Evolutionary conservation across 2,329 filamentous ascomycete genomes (phyloP), one percentile per base, ranked within the genome.

Genomic region (Arthrobotrys sphaeroides): DNA sequence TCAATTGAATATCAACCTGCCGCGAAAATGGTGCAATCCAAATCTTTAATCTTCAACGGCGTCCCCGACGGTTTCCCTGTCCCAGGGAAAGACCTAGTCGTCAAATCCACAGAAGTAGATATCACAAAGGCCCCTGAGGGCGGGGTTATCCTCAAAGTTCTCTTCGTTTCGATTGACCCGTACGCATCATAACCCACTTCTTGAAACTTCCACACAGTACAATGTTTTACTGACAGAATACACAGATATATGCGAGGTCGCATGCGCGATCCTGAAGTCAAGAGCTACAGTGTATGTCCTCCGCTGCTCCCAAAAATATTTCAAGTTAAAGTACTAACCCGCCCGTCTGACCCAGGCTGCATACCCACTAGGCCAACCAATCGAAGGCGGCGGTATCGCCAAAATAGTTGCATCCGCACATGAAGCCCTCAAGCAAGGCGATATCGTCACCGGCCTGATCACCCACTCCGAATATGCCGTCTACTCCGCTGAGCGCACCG

Each of bases 101-200:
- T 93, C 73, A 90, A 95, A 82, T 83, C 86, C 78, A 86, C 87
- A 73, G 85, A 88, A 18, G 89, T 94, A 78, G 91, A 95, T 81
- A 83, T 89, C 78, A 83, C 88, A 22, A 84, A 87, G 59, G 81
- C 87, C 3, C 86, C 88, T 22, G 82, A 87, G 47, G 90, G 91
- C 77, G 90, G 92, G 42, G 82, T 96, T 55, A 88, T 88, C 31
- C 83, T 90, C 78, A 88, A 92, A 84, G 87, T 90, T 79, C 87
- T 90, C 80, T 92, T 91, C 82, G 85, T 89, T 78, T 94, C 91
- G 42, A 90, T 90, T 83, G 93, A 96, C 82, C 93, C 93, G 1
- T 77, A 73, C 2, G 73, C n/a, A 59, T 28, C 10, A 55, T 18
- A 24, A 36, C 5, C n/a, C 10, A 12, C 10, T 51, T 3, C 31